Conservation (phyloP, 139 green algal genomes). For the Closterium sp. region DNA sequence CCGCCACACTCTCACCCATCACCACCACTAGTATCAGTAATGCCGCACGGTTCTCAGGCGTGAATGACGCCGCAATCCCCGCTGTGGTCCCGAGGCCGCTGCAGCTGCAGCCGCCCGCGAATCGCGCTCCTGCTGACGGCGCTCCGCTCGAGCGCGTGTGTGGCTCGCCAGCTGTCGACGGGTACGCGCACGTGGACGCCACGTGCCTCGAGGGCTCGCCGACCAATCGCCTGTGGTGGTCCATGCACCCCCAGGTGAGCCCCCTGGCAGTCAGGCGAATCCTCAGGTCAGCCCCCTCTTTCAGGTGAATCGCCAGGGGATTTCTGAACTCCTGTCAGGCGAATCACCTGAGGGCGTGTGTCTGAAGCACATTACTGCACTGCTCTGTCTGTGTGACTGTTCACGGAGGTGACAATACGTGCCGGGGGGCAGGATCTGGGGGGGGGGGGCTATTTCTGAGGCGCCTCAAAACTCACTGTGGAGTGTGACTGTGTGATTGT, state of each 20-base stretch:
- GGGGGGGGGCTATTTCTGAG: too few relatives aligned
- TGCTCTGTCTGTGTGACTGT: background rate
- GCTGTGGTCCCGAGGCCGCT: background rate
- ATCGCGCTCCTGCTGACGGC: background rate
- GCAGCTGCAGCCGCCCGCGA: background rate
- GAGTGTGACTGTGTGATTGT: too few relatives aligned
- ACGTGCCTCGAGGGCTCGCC: conserved; percentile 60
- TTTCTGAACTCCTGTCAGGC: too few relatives aligned
- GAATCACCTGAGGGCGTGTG: background rate
- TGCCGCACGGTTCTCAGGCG: too few relatives aligned
- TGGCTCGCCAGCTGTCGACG: conserved; percentile 67
- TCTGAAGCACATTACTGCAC: background rate
- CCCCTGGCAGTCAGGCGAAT: background rate
- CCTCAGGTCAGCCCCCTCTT: background rate
- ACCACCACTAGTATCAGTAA: too few relatives aligned
- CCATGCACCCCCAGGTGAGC: background rate
- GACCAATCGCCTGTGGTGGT: conserved; percentile 50
- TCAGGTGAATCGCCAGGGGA: too few relatives aligned
- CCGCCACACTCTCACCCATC: too few relatives aligned
- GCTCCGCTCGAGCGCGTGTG: conserved; percentile 54
- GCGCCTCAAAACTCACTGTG: too few relatives aligned
- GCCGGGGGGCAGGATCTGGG: too few relatives aligned
- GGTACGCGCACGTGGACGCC: conserved; percentile 68
- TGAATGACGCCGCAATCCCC: background rate
- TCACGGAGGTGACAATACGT: background rate